Base-by-base conservation (phyloP, 164 flowering plant genomes). In the Umbellularia californica region DNA sequence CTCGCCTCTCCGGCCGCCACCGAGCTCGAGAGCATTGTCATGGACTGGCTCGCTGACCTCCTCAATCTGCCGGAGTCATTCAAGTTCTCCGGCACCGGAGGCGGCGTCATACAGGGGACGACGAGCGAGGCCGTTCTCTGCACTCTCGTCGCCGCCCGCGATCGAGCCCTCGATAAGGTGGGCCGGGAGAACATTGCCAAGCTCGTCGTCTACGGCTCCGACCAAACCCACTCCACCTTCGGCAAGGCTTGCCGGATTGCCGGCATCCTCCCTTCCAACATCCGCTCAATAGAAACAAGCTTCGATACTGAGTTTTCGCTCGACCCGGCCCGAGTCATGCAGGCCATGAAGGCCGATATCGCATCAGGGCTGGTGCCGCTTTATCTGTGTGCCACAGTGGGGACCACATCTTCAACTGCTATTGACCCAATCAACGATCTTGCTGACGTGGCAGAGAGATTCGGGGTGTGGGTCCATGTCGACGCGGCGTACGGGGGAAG, bases 371-470 rank as follows among this genome's bases (percentile, higher is more conserved):
- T 88, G 78, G 80, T 83, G 65, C 95, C 92, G 1, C 72, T 89
- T 19, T 89, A 78, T 51, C 72, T 90, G 0, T 89, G 90, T 72
- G 82, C 79, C 0, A 89, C 87, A 0, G 78, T 87, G 27, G 95
- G 95, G 66, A 85, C 92, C 0, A 90, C 95, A 5, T 82, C 88
- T 5, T 84, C 89, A 2, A 83, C 88, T 1, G 90, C 92, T n/a
- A 83, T 85, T 10, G 92, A 89, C 74, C 88, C 89, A 0, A 7
- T 90, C 3, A 78, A 70, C 13, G 72, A 50, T 23, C 84, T 90
- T 6, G 81, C 81, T 7, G 77, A 83, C 20, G 85, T 87, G 75
- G 91, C 88, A 1, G 72, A n/a, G 0, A 77, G 69, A 0, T 79
- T 74, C 50, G 81, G 81, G 30, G 75, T 83, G 15, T 90, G 94